phyloP scores from a whole-genome alignment of 192 early-diverging fungal species.

The Mortierella hygrophila region DNA sequence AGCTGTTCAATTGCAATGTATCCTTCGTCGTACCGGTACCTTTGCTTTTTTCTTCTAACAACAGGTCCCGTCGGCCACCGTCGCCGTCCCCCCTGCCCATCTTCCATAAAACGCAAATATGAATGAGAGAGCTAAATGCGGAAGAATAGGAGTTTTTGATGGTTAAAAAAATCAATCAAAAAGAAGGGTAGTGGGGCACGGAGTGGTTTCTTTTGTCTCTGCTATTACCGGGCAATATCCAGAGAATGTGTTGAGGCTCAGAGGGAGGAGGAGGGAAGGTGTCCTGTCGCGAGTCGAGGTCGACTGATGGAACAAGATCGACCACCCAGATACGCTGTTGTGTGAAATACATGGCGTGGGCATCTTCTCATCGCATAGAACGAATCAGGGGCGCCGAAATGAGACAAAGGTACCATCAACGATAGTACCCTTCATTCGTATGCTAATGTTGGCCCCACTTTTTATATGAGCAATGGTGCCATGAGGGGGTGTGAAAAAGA shows the following conservation, averaged over 20 bases:
- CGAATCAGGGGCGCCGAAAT: too few species aligned
- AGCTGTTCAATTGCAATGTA: background rate
- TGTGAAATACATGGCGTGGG: too few species aligned
- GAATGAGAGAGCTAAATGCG: background rate
- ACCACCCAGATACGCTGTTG: background rate
- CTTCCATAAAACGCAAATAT: background rate
- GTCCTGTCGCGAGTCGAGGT: background rate
- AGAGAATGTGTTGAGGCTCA: background rate
- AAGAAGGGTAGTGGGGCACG: background rate
- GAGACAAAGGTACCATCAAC: too few species aligned
- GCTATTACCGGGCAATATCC: background rate
- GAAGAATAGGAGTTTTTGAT: background rate
- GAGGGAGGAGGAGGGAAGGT: too few species aligned
- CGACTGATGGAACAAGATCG: background rate
- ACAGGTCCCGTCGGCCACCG: background rate
- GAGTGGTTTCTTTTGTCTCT: background rate
- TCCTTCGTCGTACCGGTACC: background rate
- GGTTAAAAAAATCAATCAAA: background rate
- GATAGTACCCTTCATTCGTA: too few species aligned
- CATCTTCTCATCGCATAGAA: too few species aligned
- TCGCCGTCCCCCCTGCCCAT: background rate
- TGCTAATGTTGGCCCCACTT: too few species aligned
- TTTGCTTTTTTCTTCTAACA: background rate
- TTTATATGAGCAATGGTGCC: too few species aligned
- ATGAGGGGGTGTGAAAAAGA: background rate